Percentiles rank a stretch among this genome's conserved stretches.
Conservation (phyloP, 2,329 filamentous ascomycete genomes). For the Botrytis sinoallii region DNA sequence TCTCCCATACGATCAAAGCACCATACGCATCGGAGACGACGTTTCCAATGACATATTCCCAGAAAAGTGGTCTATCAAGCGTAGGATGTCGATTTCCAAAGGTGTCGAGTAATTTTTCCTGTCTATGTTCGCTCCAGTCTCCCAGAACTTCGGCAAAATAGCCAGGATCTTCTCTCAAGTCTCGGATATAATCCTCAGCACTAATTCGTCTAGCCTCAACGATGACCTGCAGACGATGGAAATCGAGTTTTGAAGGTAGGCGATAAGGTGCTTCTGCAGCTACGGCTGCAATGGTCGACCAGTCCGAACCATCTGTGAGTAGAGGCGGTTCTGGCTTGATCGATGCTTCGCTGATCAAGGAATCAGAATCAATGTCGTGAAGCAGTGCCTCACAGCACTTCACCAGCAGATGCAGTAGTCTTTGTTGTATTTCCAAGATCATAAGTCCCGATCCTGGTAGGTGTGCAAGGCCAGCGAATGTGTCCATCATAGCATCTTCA, state of each 20-base stretch:
- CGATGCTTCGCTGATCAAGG: conserved; percentile 34
- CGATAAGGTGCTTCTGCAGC: conserved; percentile 53
- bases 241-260: conserved; percentile 46
- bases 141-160: neutral
- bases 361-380: conserved; percentile 45
- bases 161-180: conserved; percentile 35
- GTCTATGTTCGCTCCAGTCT: conserved; percentile 43
- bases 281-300: conserved; percentile 42
- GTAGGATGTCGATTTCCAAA: conserved; percentile 32
- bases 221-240: conserved; percentile 45
- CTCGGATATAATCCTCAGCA: conserved; percentile 54
- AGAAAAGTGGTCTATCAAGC: conserved; percentile 36
- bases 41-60: conserved; percentile 41
- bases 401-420: conserved; percentile 48
- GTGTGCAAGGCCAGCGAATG: conserved; percentile 40
- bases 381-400: conserved; percentile 47
- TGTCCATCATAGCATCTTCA: conserved; percentile 41
- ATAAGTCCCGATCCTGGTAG: conserved; percentile 48
- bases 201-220: conserved; percentile 43
- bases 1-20: conserved; percentile 20
- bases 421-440: conserved; percentile 50
- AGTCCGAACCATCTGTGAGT: conserved; percentile 36
- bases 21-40: conserved; percentile 38
- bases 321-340: conserved; percentile 42
- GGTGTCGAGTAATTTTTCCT: conserved; percentile 44